Evolutionary conservation across 768 basidiomycete genomes (phyloP), one percentile per base, ranked within the genome.

Genomic region (Agrocybe chaxingu): DNA sequence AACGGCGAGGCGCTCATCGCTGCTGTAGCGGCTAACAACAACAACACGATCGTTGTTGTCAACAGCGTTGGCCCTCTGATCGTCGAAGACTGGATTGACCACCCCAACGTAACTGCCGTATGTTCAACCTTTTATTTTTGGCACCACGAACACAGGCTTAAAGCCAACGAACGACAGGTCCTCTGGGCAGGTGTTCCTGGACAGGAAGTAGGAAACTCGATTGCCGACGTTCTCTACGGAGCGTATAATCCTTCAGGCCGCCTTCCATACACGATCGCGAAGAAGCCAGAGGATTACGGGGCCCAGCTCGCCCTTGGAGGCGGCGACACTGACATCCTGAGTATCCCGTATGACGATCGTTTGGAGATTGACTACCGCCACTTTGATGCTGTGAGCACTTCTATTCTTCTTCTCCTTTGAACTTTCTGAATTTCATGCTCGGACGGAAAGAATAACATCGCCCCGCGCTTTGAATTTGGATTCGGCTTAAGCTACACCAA

Each of bases 401-500:
- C 24, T 36, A 55, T 48, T 8, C 11, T 31, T 31, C 12, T 34
- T 18, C 34, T 40, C 10, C 3, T 18, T n/a, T 4, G 10, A 43
- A 7, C 12, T n/a, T 34, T 30, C 30, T 19, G 16, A 13, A 37
- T 37, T 9, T 12, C 13, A 39, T 35, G 43, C 53, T 30, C 32
- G 24, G 35, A 19, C 66, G 70, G 32, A 6, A 39, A 85, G 78
- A 70, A 79, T 66, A 78, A 83, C 55, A 88, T 90, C 57, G 73
- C 73, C 0, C 90, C 90, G 3, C 85, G 87, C 32, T 92, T 81
- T 60, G 88, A 89, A 61, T 96, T 96, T 64, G 93, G 93, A 6
- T 93, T 83, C 62, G 93, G 93, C 0, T 64, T 94, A 59, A 86
- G 83, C 48, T 96, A 95, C 70, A 86, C 93, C 30, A 76, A 68